Evolutionary conservation across 2,329 filamentous ascomycete genomes (phyloP).

Genomic region (Emericellopsis cladophorae): DNA sequence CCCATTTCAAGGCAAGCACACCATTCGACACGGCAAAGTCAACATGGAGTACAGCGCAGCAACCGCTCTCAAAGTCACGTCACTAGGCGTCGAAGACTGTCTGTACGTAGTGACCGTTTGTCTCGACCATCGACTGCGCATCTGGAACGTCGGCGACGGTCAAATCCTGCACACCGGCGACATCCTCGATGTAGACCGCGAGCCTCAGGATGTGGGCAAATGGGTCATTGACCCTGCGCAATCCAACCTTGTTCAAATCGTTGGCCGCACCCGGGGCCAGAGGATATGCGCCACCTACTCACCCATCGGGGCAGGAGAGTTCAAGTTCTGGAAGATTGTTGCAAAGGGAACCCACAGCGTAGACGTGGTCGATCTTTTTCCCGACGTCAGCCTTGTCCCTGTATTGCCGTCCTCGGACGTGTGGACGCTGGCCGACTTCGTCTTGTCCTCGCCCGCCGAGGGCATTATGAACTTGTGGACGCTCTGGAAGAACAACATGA

Average conservation of each 20-base stretch:
- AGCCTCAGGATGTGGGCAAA: slow-evolving; percentile 56
- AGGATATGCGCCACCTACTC: slow-evolving; percentile 69
- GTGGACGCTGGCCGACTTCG: slow-evolving; percentile 72
- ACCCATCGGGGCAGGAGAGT: slow-evolving; percentile 74
- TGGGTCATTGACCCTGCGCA: slow-evolving; percentile 72
- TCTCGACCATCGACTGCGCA: slow-evolving; percentile 75
- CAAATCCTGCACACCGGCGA: slow-evolving; percentile 67
- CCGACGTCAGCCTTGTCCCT: slow-evolving; percentile 40
- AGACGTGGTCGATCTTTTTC: slow-evolving; percentile 60
- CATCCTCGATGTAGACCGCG: slow-evolving; percentile 54
- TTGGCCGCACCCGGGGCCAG: slow-evolving; percentile 42
- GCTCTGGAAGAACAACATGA: slow-evolving; percentile 75
- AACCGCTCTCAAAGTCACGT: slow-evolving; percentile 45
- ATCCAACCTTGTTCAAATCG: slow-evolving; percentile 61
- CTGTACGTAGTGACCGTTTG: slow-evolving; percentile 66
- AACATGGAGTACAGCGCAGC: slow-evolving; percentile 57
- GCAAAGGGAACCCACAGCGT: slow-evolving; percentile 52
- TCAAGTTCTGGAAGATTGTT: slow-evolving; percentile 81
- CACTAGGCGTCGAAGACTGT: slow-evolving; percentile 33
- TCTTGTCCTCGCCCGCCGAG: slow-evolving; percentile 42
- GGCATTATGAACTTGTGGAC: slow-evolving; percentile 55
- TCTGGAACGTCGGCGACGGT: slow-evolving; percentile 80
- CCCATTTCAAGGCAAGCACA: slow-evolving; percentile 52
- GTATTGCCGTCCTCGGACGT: slow-evolving; percentile 59
- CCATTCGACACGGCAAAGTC: slow-evolving; percentile 48